Conservation (phyloP, 2,329 filamentous ascomycete species). For the Tolypocladium album region DNA sequence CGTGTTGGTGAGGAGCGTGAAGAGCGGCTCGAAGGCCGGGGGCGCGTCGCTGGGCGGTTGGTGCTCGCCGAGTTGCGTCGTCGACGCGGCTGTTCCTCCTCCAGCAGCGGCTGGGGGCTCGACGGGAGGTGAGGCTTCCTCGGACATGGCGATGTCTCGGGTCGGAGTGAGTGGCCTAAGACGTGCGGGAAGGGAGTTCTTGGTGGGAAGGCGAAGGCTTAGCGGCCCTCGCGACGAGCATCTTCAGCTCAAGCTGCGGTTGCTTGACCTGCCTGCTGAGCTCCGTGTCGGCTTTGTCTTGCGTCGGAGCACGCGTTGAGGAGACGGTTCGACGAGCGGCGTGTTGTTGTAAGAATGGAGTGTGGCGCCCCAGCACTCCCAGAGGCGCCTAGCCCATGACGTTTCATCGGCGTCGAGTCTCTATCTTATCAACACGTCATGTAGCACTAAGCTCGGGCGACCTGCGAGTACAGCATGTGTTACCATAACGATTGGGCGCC, state of each 20-base stretch:
- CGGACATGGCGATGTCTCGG: neutral
- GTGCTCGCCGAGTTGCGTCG: neutral
- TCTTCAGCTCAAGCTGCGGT: neutral
- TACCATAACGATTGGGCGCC: too few species aligned
- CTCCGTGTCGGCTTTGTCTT: neutral
- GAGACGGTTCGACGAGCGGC: neutral
- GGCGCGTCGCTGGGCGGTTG: conserved; percentile 5
- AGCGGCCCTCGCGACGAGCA: neutral
- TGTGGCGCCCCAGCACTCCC: neutral
- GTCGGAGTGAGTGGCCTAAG: neutral
- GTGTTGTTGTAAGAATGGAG: neutral
- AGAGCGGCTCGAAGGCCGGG: conserved; percentile 64
- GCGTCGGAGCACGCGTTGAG: neutral
- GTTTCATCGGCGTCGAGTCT: neutral
- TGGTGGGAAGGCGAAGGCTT: neutral
- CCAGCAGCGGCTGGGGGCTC: neutral
- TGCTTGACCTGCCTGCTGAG: neutral
- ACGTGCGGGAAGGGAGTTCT: neutral
- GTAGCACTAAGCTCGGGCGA: neutral
- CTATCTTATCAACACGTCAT: neutral
- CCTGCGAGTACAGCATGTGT: neutral
- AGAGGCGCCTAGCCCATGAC: neutral
- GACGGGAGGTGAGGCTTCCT: neutral
- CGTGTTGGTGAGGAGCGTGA: conserved; percentile 71
- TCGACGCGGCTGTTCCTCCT: neutral